Conservation (phyloP, 2,329 filamentous ascomycete genomes). For the Aotearoamyces nothofagi region DNA sequence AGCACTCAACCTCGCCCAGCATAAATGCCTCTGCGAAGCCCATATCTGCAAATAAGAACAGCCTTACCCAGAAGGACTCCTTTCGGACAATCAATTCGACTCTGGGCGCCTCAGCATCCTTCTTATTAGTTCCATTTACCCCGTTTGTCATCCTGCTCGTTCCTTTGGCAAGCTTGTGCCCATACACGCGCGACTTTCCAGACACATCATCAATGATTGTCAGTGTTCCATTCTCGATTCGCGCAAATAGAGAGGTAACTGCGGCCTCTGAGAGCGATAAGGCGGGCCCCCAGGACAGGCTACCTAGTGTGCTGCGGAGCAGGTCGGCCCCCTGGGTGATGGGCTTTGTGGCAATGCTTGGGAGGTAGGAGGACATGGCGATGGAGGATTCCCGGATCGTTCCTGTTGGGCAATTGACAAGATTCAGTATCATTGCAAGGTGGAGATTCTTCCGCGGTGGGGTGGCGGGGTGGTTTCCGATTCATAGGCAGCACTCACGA, state of each 20-base stretch:
- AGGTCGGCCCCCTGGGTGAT: slow-evolving; percentile 25
- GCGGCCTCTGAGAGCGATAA: slow-evolving; percentile 29
- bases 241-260: slow-evolving; percentile 28
- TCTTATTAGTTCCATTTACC: slow-evolving; percentile 24
- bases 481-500: no score
- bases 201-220: slow-evolving; percentile 30
- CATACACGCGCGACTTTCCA: slow-evolving; percentile 26
- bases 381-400: no score
- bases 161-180: slow-evolving; percentile 27
- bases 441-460: no score
- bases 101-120: slow-evolving; percentile 22
- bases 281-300: slow-evolving; percentile 31
- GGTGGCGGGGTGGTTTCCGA: no score
- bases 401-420: no score
- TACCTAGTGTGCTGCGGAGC: slow-evolving; percentile 26
- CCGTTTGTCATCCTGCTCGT: slow-evolving; percentile 21
- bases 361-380: slow-evolving; percentile 22
- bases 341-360: slow-evolving; percentile 23
- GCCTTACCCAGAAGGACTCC: slow-evolving; percentile 55
- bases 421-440: no score
- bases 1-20: slow-evolving; percentile 53
- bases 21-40: slow-evolving; percentile 62
- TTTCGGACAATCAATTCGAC: slow-evolving; percentile 45
- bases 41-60: slow-evolving; percentile 59
- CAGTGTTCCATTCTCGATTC: slow-evolving; percentile 32